Evolutionary conservation across 2,329 filamentous ascomycete species (phyloP), one percentile per base, ranked within the genome.

Genomic region (Aspergillus sojae): DNA sequence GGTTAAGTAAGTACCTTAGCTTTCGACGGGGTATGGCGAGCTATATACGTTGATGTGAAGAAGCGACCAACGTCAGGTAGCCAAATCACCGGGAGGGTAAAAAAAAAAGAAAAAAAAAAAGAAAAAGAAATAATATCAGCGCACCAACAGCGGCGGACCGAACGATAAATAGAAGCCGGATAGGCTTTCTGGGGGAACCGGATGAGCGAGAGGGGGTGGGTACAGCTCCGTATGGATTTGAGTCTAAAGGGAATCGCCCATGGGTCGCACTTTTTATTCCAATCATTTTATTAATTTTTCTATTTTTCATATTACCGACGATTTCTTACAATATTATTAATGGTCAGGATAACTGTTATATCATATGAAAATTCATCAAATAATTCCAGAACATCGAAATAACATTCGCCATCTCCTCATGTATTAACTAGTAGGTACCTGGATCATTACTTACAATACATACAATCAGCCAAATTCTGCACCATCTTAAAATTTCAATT

Each of bases 111-210:
- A 1, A 21, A 21, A 21, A 21, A 46, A 36, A 26, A 16, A 36
- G 21, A 6, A 32, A 57, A 43, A 50, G 41, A 54, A 46, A 32
- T 52, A n/a, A 34, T 16, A 52, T 21, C 26, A n/a, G 28, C 9
- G 21, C 16, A 10, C 26, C 48, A 32, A 34, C 48, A 52, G 48
- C 19, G 45, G 28, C 23, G 46, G 41, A 39, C 64, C 62, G 60
- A 61, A 62, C 43, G 66, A 65, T 66, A 70, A 66, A 67, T 68
- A 70, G 62, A 67, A 65, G 57, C 54, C 58, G 61, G 65, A 65
- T 64, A 67, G 57, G 64, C 63, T 68, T 67, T 66, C 60, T 62
- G 60, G 65, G 65, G 55, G 60, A 39, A 46, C 41, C 28, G 34
- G 58, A 60, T 60, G 57, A 66, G 64, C 64, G 43, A 67, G 65